Evolutionary conservation across 768 basidiomycete species (phyloP), one percentile per base, ranked within the genome.

Genomic region (Coprinopsis marcescibilis): DNA sequence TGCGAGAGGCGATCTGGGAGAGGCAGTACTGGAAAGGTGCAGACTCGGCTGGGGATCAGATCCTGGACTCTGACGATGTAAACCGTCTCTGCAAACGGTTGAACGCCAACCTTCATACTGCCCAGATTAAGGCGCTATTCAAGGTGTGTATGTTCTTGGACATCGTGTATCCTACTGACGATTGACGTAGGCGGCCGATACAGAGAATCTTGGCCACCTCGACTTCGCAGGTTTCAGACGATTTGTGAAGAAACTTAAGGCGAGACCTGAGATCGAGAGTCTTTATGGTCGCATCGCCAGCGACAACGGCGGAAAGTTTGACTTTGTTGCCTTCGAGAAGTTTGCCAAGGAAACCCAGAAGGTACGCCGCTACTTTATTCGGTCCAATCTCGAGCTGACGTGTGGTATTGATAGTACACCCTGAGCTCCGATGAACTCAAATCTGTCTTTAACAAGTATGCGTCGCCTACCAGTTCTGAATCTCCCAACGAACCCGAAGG

Each of bases 211-310:
- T 1, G 78, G 76, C 0, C 78, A 74, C 51, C 77, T 96, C 25
- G 80, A 90, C 60, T 92, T 91, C 57, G 52, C 70, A 1, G 84
- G 82, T 47, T 97, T 95, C 61, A 83, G 86, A 53, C 70, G 66
- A 11, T 91, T 98, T 51, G 85, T 94, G 52, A 87, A 84, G 57
- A 62, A 81, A 25, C 75, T 96, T 46, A 94, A 92, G 60, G 71
- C 75, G n/a, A 80, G 95, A 13, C 83, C 87, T 0, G 95, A 98
- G 39, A 61, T 98, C 1, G 81, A 87, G 44, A 57, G 68, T 0
- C 63, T 96, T 6, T 86, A 83, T 61, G 62, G 61, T 35, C 63
- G 65, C 14, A 51, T 75, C 8, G 57, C 57, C 26, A 53, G 56
- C 17, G 33, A 52, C 4, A 61, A 61, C 45, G 63, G 55, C 1